phyloP scores from a whole-genome alignment of 1,139 yeast genomes.

The Candida tunisiensis region DNA sequence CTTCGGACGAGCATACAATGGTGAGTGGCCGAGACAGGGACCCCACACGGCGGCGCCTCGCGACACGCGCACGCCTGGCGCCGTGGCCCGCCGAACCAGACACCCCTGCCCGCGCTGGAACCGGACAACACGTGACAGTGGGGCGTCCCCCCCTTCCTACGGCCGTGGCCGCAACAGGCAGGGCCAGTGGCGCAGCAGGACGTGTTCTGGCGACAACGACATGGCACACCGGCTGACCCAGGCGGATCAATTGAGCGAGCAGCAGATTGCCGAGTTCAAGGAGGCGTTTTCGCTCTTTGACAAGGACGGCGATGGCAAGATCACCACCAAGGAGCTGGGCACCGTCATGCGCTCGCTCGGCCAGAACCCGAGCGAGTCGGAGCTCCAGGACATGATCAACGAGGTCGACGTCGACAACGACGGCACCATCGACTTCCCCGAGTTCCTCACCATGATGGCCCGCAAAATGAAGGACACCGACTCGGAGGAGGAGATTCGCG shows the following conservation, averaged over 20 bases:
- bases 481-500: slow-evolving; percentile 90
- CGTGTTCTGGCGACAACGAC: no score
- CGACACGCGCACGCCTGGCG: no score
- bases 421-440: slow-evolving; percentile 80
- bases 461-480: slow-evolving; percentile 95
- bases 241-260: slow-evolving; percentile 86
- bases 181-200: no score
- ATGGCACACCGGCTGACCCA: no score
- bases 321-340: slow-evolving; percentile 90
- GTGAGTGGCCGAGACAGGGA: no score
- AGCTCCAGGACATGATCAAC: slow-evolving; percentile 88
- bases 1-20: no score
- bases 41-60: no score
- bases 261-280: slow-evolving; percentile 91
- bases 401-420: slow-evolving; percentile 94
- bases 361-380: slow-evolving; percentile 92
- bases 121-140: no score
- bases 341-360: slow-evolving; percentile 98
- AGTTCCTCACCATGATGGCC: slow-evolving; percentile 70
- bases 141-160: no score
- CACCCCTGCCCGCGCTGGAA: no score
- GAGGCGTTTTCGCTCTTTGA: slow-evolving; percentile 96
- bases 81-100: no score
- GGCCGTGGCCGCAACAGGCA: no score
- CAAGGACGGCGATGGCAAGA: slow-evolving; percentile 91